A percentile compares a stretch with the other conserved stretches of the same genome.
phyloP scores from a whole-genome alignment of 352 stramenopile genomes.

The Phytophthora idaei region DNA sequence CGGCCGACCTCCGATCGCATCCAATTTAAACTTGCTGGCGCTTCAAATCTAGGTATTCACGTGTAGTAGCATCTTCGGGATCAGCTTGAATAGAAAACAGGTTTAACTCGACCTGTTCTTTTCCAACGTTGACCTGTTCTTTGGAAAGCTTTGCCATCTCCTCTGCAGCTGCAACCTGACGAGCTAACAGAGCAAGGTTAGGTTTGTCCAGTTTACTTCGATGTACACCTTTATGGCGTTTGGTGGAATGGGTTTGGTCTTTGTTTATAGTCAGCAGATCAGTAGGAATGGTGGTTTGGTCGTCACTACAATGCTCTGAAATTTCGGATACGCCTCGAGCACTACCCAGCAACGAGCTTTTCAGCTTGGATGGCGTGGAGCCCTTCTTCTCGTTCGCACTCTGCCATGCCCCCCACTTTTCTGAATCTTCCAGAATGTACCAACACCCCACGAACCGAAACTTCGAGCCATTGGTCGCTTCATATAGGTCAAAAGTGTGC shows the following conservation, averaged over 20 bases:
- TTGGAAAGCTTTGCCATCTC: slow-evolving; percentile 1
- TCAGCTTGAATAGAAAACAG: no score
- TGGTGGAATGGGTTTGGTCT: background rate
- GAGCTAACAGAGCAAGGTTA: background rate
- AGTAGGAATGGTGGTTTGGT: background rate
- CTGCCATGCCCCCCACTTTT: background rate
- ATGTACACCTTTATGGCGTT: background rate
- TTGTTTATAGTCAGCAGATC: background rate
- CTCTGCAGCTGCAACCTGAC: background rate
- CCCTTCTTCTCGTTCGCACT: background rate
- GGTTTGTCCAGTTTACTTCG: background rate
- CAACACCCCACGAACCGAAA: background rate
- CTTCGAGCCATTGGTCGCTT: background rate
- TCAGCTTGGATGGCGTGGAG: background rate
- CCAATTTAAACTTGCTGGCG: no score
- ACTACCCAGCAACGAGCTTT: background rate
- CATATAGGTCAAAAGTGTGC: background rate
- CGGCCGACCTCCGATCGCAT: no score
- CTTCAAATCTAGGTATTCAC: no score
- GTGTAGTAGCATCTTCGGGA: no score
- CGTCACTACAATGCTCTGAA: background rate
- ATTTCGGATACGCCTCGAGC: background rate
- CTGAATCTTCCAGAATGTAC: background rate
- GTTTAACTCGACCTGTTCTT: no score
- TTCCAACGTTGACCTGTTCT: no score